Percentiles rank a stretch among this genome's conserved stretches.
phyloP scores from a whole-genome alignment of 306 rosid genomes.

The Erythrophleum fordii region DNA sequence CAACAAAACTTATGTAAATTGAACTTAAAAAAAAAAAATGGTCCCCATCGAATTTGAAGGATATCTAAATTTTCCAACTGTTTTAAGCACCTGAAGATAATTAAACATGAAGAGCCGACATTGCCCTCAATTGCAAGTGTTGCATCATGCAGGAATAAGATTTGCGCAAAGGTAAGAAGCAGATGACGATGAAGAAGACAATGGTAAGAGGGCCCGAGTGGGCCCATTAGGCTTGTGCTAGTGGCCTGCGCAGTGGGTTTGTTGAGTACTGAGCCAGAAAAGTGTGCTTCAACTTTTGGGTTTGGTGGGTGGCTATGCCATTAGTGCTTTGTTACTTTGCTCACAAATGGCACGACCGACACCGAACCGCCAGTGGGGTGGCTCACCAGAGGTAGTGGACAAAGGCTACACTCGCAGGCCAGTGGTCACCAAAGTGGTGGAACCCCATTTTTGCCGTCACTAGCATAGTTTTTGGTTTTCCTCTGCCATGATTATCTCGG shows the following conservation, averaged over 20 bases:
- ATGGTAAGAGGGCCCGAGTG: conserved; percentile 15
- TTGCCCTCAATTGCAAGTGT: conserved; percentile 7
- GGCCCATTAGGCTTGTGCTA: neutral
- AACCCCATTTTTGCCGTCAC: neutral
- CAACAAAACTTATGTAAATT: neutral
- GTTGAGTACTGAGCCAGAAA: neutral
- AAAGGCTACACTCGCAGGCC: neutral
- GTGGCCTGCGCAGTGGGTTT: conserved; percentile 22
- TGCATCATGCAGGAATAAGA: neutral
- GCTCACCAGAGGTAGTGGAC: neutral
- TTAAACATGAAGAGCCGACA: neutral
- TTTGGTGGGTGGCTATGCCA: conserved; percentile 5
- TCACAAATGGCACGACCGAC: neutral
- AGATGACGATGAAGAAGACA: conserved; percentile 10
- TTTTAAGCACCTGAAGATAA: neutral
- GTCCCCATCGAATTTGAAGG: neutral
- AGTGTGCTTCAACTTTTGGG: neutral
- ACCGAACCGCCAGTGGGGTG: neutral
- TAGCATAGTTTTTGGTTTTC: neutral
- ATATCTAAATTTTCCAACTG: neutral
- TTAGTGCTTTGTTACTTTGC: too few species aligned
- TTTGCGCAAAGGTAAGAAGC: neutral
- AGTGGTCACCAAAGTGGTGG: neutral
- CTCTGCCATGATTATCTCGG: neutral
- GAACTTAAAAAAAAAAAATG: too few species aligned